Conservation (phyloP, 768 basidiomycete genomes). For the Coprinopsis marcescibilis region DNA sequence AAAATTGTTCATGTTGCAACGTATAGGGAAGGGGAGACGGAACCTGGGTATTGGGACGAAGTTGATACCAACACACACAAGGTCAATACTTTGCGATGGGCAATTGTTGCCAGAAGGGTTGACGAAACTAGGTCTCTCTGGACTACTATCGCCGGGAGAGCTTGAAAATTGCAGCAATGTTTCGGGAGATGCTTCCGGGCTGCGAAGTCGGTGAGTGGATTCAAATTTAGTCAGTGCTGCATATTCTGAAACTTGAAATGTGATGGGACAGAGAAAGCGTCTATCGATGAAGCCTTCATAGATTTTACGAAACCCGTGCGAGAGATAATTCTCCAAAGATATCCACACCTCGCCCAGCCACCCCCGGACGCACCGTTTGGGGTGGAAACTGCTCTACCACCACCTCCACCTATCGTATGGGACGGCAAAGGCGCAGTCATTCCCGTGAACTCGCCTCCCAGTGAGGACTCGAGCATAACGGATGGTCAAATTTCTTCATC, state of each 20-base stretch:
- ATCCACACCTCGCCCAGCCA: constrained; percentile 68
- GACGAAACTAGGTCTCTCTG: constrained; percentile 64
- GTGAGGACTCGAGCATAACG: constrained; percentile 12
- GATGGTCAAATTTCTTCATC: not conserved
- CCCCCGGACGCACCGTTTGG: constrained; percentile 67
- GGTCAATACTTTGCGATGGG: constrained; percentile 32
- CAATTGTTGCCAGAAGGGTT: not conserved
- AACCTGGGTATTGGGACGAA: constrained; percentile 90
- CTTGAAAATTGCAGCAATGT: constrained; percentile 76
- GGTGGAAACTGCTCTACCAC: constrained; percentile 71
- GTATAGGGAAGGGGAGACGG: constrained; percentile 79
- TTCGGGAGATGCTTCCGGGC: constrained; percentile 70
- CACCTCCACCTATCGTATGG: constrained; percentile 65
- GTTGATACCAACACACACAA: constrained; percentile 90
- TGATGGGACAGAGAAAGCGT: constrained; percentile 77
- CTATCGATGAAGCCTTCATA: constrained; percentile 95
- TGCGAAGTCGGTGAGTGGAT: constrained; percentile 74
- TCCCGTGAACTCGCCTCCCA: constrained; percentile 37
- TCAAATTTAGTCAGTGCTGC: too few relatives aligned
- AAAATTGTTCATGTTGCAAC: constrained; percentile 91
- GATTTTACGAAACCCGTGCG: constrained; percentile 85
- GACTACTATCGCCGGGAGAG: constrained; percentile 92
- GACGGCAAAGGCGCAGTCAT: constrained; percentile 54
- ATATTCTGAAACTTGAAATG: not conserved
- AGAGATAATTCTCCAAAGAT: constrained; percentile 62